Evolutionary conservation across 305 asterid species (phyloP), one percentile per base, ranked within the genome.

Genomic region (Nicotiana rustica): DNA sequence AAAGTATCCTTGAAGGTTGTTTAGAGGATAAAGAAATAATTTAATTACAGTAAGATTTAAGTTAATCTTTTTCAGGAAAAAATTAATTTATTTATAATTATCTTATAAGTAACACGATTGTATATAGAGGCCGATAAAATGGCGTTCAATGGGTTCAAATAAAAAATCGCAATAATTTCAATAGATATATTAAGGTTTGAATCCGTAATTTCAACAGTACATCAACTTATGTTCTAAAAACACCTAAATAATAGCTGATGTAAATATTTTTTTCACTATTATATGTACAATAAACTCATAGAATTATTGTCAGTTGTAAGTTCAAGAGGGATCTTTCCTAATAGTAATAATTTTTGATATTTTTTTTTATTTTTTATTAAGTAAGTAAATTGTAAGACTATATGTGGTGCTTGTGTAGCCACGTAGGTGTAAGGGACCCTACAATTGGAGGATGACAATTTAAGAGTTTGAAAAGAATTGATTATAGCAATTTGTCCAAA

Each of bases 341-440:
- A 25, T 25, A 25, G 29, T 25, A 25, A 31, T 41, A 18, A 5
- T 70, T 69, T 68, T 17, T 17, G 9, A 68, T 9, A 36, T 18
- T 10, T 10, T 2, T 25, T 38, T 38, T 38, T 18, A n/a, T 1
- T 18, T 70, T 19, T 69, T 6, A 12, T 67, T 13, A 47, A 55
- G 87, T 59, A 78, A 84, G 79, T 80, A 69, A 69, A 36, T 70
- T 41, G 31, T 73, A 10, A 21, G 6, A 73, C 59, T 81, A 25
- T 25, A 41, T 9, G 47, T 85, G 91, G 92, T 83, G 86, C 75
- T 83, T 77, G 82, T 81, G 86, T 3, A 62, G 89, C 92, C 95
- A 90, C 97, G 93, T 90, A 21, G 59, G 29, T 31, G 19, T 47
- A 73, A 14, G 62, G 38, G 41, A 73, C 41, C 38, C 64, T 49